phyloP scores from a whole-genome alignment of 2,329 filamentous ascomycete genomes.

The Fusarium hainanense region DNA sequence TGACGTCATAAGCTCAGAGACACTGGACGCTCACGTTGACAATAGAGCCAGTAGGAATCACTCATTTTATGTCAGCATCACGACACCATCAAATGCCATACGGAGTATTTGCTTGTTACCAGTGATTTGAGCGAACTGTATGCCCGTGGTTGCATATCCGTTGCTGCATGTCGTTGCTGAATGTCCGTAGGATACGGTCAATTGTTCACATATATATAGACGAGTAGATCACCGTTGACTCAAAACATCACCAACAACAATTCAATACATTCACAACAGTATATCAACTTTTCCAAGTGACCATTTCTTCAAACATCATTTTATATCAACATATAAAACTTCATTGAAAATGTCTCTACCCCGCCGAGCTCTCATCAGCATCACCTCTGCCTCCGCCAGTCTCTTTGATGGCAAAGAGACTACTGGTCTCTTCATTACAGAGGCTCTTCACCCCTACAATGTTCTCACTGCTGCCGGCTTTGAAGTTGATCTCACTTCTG shows the following conservation, averaged over 20 bases:
- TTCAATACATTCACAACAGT: background rate
- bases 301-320: no score
- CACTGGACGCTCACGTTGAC: background rate
- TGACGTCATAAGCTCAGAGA: background rate
- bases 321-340: fast-evolving
- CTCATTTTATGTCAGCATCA: background rate
- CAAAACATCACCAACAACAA: background rate
- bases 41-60: background rate
- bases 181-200: background rate
- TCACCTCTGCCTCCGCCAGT: conserved; percentile 23
- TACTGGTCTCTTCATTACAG: conserved; percentile 14
- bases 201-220: background rate
- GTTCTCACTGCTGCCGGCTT: conserved; percentile 10
- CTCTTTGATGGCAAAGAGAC: conserved; percentile 19
- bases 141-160: background rate
- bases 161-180: background rate
- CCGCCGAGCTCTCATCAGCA: conserved; percentile 20
- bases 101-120: background rate
- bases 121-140: background rate
- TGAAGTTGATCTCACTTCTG: conserved; percentile 10
- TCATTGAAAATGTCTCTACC: conserved; percentile 9
- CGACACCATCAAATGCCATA: background rate
- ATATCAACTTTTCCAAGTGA: background rate
- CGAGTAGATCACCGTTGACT: background rate
- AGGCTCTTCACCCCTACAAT: conserved; percentile 17